Evolutionary conservation across 805 yeast genomes (phyloP), one percentile per base, ranked within the genome.

Genomic region (Sugiyamaella boreocaroliniensis): DNA sequence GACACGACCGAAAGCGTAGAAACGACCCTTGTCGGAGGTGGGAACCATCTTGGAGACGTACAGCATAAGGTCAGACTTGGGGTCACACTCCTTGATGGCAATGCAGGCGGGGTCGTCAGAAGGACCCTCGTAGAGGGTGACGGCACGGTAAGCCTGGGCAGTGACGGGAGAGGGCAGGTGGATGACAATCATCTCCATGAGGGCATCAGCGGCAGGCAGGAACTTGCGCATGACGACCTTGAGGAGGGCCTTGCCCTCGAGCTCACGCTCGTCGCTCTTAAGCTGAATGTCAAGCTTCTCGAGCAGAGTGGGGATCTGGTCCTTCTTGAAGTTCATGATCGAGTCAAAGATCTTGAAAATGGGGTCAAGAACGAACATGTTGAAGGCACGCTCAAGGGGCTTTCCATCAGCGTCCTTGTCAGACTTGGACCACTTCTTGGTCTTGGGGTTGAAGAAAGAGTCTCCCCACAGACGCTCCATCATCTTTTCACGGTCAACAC

Each of bases 31-130:
- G 79, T 92, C 99, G 68, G 98, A 92, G 75, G 99, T 92, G 78
- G 99, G 99, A 67, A 92, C 98, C 99, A 92, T 92, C 96, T 92
- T 92, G 79, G 98, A 93, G 72, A 92, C 93, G 89, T 92, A 92
- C 73, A 92, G 83, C 99, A 92, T 92, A 73, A 92, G 86, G 74
- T 92, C 98, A 69, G 95, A 96, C 71, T 76, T 85, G 72, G 98
- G 96, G 80, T 92, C 97, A 86, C 99, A 92, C 84, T 86, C 85
- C 82, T 85, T 89, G 80, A 92, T 92, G 70, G 95, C 96, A 61
- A 79, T 75, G 79, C 90, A 88, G 71, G 84, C 79, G 69, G 84
- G 85, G 75, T 92, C 99, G 62, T 72, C 76, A 67, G 85, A 61
- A 76, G 99, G 99, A 83, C 99, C 99, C 82, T 92, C 98, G 83